Evolutionary conservation across 495 filamentous ascomycete species (phyloP), one percentile per base, ranked within the genome.

Genomic region (Amphirosellinia nigrospora): DNA sequence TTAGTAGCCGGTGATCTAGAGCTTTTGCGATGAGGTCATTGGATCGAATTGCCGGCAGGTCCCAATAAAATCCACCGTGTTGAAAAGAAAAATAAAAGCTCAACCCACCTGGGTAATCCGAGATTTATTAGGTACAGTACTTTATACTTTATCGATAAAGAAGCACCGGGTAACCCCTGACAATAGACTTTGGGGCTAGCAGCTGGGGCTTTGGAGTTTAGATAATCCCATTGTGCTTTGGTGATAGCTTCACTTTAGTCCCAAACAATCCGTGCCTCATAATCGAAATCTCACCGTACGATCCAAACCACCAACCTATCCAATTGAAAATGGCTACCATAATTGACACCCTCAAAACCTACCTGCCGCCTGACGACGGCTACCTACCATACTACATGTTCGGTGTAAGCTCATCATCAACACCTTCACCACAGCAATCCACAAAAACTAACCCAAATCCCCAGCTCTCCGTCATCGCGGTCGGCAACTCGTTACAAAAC

Each of bases 401-500:
- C 36, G 67, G 82, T n/a, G 84, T 86, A 81, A 64, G 82, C 76
- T 43, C 53, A 50, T 21, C 16, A 50, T 41, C 52, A 10, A 16
- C 50, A 5, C 26, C 26, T 30, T 30, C 26, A 28, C 15, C 23
- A 4, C 4, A 53, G 1, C 26, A 8, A 30, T 30, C 50, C 28
- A 13, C n/a, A 36, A 36, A n/a, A n/a, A n/a, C n/a, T 2, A 5
- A 61, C 38, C 21, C 36, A 21, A 72, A 41, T 55, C 39, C 60
- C 60, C 58, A 96, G 93, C 84, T 95, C 73, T 92, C 92, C 58
- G 75, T 92, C 53, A 84, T 95, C 59, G 91, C 95, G 67, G 81
- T 93, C 60, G 89, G 86, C 74, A 98, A 98, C 85, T 89, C 87
- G 28, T 71, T 94, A 73, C 94, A 97, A 82, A 87, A 92, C 77